A percentile compares a stretch with the other conserved stretches of the same genome.
These are phyloP conservation scores for Botrytis deweyae DNA, from an alignment of 2,329 filamentous ascomycete genomes.

Conservation along the genomic window DNA sequence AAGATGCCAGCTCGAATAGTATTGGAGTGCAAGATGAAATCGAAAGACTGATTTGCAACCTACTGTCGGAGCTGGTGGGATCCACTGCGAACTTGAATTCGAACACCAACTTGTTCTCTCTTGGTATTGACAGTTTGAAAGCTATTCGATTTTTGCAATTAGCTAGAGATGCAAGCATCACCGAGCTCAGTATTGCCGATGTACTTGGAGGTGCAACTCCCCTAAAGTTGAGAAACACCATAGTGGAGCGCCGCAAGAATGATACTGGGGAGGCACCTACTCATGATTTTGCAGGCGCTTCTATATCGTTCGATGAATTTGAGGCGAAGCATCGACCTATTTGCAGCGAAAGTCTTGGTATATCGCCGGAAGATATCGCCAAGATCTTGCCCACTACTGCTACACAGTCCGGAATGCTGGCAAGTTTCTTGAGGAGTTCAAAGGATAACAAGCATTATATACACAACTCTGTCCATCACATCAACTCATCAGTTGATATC, in stretches of 20 bases:
- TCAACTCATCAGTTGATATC: neutral
- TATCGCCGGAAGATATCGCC: neutral
- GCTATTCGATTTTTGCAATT: constrained; percentile 13
- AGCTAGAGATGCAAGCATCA: constrained; percentile 7
- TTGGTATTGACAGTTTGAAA: constrained; percentile 10
- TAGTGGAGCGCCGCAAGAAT: constrained; percentile 2
- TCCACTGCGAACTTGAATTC: neutral
- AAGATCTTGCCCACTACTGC: constrained; percentile 14
- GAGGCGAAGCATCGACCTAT: neutral
- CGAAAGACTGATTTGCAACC: neutral
- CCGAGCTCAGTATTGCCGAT: constrained; percentile 11
- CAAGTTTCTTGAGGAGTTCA: constrained; percentile 11
- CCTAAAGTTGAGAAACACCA: neutral
- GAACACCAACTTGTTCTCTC: neutral
- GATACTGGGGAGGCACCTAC: neutral
- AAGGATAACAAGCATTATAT: neutral
- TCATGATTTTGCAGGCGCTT: neutral
- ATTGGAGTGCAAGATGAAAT: neutral
- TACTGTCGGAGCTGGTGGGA: neutral
- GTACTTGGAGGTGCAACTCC: constrained; percentile 9
- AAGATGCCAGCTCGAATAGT: neutral
- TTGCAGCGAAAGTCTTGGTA: neutral
- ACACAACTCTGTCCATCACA: constrained; percentile 12
- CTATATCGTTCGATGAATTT: neutral
- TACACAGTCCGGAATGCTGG: constrained; percentile 16